Base-by-base conservation (phyloP, 371 early-diverging fungal genomes). In the Mortierella sp. region DNA sequence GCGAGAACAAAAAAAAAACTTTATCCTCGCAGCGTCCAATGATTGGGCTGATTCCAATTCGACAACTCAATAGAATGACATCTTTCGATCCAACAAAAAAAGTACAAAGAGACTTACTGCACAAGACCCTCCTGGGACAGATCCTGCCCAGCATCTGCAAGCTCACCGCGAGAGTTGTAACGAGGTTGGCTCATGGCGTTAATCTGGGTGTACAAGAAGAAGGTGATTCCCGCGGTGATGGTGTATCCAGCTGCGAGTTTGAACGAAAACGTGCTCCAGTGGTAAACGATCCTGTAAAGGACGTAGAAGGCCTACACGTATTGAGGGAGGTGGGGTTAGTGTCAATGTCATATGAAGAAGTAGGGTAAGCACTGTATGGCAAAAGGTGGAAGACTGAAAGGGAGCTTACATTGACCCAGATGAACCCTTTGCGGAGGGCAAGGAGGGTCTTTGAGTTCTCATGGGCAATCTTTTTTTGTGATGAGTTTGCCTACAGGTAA, bases 391-490 rank as follows among this genome's bases (percentile, higher is more conserved):
- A 28, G 0, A 50, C 19, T 34, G 1, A 19, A 19, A 38, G 38
- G 31, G 0, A 2, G 28, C 90, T 88, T 92, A 91, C 93, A 91
- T 96, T 95, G 71, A 96, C 91, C 70, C 89, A 85, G 55, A 94
- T 72, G 76, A 93, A 92, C 19, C 92, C 93, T 58, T 89, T 92
- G 65, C 90, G 91, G 34, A 96, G 90, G 63, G 93, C 87, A 13
- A 89, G 84, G 48, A 96, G 82, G 5, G 90, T 93, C 76, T 90
- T 88, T 58, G 90, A 89, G 84, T 96, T 96, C 47, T 92, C 89
- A 75, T 91, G 90, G 9, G 94, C 93, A 63, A 94, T 93, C 81
- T 93, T 94, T 80, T 96, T 96, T 16, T 93, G 94, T 5, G 96
- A 95, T 72, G 93, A 91, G 87, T 95, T 95, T 70, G 96, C 96